A percentile compares a stretch with the other conserved stretches of the same genome.
phyloP scores from a whole-genome alignment of 1,139 yeast genomes.

The Barnettozyma hawaiiensis region DNA sequence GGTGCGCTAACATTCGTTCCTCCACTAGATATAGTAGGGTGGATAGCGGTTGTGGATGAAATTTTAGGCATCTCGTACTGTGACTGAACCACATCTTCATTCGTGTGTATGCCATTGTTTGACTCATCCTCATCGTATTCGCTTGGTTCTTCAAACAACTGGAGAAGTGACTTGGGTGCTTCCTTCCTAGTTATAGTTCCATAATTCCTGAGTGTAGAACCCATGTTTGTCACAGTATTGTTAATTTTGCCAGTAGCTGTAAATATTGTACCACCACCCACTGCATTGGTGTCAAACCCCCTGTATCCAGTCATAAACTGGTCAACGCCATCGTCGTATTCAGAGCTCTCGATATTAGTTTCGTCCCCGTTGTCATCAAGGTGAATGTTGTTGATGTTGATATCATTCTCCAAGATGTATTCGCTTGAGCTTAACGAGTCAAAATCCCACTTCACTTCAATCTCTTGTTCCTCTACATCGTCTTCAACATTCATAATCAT shows the following conservation, averaged over 20 bases:
- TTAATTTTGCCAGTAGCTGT: conserved; percentile 10
- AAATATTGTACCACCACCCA: conserved; percentile 8
- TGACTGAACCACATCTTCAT: conserved; percentile 6
- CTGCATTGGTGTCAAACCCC: conserved; percentile 11
- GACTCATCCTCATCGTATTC: conserved; percentile 18
- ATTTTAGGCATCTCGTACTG: conserved; percentile 23
- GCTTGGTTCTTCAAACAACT: conserved; percentile 55
- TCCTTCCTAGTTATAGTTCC: conserved; percentile 31
- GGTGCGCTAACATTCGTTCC: conserved; percentile 10
- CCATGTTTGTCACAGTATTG: conserved; percentile 24
- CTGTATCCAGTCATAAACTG: conserved; percentile 26
- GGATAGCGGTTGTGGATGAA: conserved; percentile 35
- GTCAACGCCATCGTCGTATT: conserved; percentile 33
- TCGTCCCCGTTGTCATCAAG: conserved; percentile 25
- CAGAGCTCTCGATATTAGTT: conserved; percentile 7
- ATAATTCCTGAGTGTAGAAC: conserved; percentile 26
- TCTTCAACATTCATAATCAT: conserved; percentile 29
- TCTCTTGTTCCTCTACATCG: conserved; percentile 30
- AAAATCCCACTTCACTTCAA: conserved; percentile 85
- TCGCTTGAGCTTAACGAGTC: conserved; percentile 71
- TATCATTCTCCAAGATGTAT: conserved; percentile 63
- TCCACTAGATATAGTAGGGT: conserved; percentile 37
- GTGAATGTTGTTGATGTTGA: conserved; percentile 42
- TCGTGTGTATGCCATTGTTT: conserved; percentile 3
- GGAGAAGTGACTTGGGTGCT: conserved; percentile 70